Evolutionary conservation across 1,284 basidiomycete species (phyloP).

Genomic region (Cryptococcus depauperatus): DNA sequence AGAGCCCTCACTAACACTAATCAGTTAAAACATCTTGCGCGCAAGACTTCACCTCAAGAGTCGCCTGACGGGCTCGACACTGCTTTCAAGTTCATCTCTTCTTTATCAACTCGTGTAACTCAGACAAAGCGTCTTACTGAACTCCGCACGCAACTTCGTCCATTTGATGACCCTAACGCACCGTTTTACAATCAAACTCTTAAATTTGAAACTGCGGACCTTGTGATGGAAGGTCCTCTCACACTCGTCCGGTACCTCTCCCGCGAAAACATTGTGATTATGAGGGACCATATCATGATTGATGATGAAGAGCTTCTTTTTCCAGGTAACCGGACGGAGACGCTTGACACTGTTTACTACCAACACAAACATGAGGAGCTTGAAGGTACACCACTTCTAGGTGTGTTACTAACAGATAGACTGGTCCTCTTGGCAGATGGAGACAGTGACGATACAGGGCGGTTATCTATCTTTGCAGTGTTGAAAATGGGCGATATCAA

Average conservation of each 20-base stretch:
- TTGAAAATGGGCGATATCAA: slow-evolving; percentile 1
- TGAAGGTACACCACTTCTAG: not conserved
- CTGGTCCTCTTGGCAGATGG: not conserved
- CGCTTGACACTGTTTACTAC: not conserved
- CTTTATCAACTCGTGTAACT: not conserved
- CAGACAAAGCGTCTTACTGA: slow-evolving; percentile 1
- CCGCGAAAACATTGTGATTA: not conserved
- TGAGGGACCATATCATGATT: not conserved
- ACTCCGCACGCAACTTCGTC: not conserved
- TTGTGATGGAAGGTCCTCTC: slow-evolving; percentile 1
- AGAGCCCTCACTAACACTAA: not conserved
- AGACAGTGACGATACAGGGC: not conserved
- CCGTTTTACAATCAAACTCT: not conserved
- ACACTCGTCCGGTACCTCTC: not conserved
- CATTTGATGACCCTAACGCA: not conserved
- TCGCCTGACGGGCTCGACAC: not conserved
- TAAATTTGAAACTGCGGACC: not conserved
- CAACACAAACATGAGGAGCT: not conserved
- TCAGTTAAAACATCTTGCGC: slow-evolving; percentile 1
- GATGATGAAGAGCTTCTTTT: not conserved
- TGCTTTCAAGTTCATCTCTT: not conserved
- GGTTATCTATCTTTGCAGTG: not conserved
- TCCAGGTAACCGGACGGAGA: not conserved
- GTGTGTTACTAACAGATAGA: not conserved
- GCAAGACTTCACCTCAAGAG: not conserved